Evolutionary conservation across 805 yeast species (phyloP), one percentile per base, ranked within the genome.

Genomic region (Candida tammaniensis): DNA sequence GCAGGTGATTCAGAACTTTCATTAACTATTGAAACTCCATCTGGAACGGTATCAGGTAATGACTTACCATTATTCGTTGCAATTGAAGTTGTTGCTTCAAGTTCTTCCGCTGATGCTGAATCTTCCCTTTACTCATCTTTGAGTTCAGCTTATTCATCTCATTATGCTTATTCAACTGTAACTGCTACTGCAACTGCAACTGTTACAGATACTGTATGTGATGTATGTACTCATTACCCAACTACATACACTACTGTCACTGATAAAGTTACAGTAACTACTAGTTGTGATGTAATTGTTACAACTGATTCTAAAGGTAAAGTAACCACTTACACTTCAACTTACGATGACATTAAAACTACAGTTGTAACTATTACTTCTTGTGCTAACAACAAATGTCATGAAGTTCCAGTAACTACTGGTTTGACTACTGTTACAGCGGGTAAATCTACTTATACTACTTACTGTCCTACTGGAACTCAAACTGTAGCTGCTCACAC

Each of bases 301-400:
- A 38, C 46, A 27, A 38, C 42, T 16, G 27, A 38, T 12, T 7
- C 34, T 9, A 14, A 20, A 5, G 42, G 42, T 27, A 22, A 27
- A 7, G 17, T 25, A 9, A 23, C 39, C 12, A 36, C 39, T 9
- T 33, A 33, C 26, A 36, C 42, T 22, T 33, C 43, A 2, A 33
- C 40, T 17, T 27, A 31, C 17, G 5, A 24, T 4, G 24, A 18
- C 9, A 7, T 16, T 8, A 16, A 16, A 10, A 57, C 64, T 27
- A 57, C 64, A n/a, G 57, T 59, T 22, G 41, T 59, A 21, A 61
- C 67, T 33, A 44, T 59, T 39, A 61, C 69, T 25, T 57, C 67
- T 16, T 64, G 70, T 46, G 46, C 50, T 8, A 52, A 55, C 39
- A 35, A 59, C 49, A 45, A 40, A 35, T 64, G 70, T 47, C 22